Base-by-base conservation (phyloP, 805 yeast species). In the Saccharomyces paradoxus region DNA sequence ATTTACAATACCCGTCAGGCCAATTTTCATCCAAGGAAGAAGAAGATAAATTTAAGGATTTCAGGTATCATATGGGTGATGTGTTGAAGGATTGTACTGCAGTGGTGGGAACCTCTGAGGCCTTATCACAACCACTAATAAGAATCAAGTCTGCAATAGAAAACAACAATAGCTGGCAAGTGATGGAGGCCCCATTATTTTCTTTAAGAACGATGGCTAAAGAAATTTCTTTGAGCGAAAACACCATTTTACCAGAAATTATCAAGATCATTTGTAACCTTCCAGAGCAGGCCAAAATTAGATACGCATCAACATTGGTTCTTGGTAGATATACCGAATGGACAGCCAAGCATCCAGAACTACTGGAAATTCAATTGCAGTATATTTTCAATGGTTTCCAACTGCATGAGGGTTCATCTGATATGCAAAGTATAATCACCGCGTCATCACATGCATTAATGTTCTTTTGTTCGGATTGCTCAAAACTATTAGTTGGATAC, bases 21-120 rank as follows among this genome's bases (percentile, higher is more conserved):
- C 69, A 68, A 21, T 92, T 92, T 63, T 77, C 77, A 27, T 78
- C 79, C 48, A 89, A 87, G 60, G 97, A 89, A 66, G 86, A 81
- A 53, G 96, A 90, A 66, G 99, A 95, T 66, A 88, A 89, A 69
- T 94, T 94, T 69, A 84, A 88, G 64, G 95, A 89, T 56, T 94
- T 92, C 71, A 79, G 99, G 64, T 94, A 94, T 71, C 96, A 89
- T 54, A 88, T 94, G 87, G 98, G 98, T 41, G 98, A 94, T 68
- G 96, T 92, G n/a, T 74, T 94, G 57, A 95, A 95, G 66, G 96
- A 90, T 67, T 90, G 98, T 74, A 88, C 97, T 62, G 87, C 88
- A 1, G 92, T 94, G 2, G 83, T 89, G 47, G 98, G 98, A 1
- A 77, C 95, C 2, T 72, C 80, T 9, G 74, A 71, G 46, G 89